Percentiles rank a stretch among this genome's conserved stretches.
phyloP scores from a whole-genome alignment of 768 basidiomycete species.

The Xerocomus brunneocitrinus region DNA sequence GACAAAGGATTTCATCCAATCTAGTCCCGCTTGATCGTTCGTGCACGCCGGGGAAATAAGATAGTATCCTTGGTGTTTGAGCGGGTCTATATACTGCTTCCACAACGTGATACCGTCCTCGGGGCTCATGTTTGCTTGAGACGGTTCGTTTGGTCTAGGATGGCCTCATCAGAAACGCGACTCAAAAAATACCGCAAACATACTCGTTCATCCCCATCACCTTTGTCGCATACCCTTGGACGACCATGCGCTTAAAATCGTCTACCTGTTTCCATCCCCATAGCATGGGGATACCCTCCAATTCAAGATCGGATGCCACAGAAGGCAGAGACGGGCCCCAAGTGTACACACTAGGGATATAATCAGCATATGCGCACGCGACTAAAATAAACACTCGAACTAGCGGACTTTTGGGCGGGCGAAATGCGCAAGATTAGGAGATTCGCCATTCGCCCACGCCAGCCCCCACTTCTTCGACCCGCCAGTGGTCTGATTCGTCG shows the following conservation, averaged over 20 bases:
- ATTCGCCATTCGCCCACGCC: constrained; percentile 61
- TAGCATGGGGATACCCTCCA: constrained; percentile 62
- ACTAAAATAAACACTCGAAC: constrained; percentile 31
- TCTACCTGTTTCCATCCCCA: constrained; percentile 57
- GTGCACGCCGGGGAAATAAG: constrained; percentile 70
- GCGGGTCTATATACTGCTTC: constrained; percentile 59
- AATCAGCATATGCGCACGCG: background rate
- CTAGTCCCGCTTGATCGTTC: constrained; percentile 53
- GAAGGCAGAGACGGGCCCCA: constrained; percentile 57
- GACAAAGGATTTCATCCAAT: constrained; percentile 65
- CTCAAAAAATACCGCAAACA: constrained; percentile 17
- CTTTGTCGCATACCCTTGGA: constrained; percentile 47
- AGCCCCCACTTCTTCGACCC: constrained; percentile 51
- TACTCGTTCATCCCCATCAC: constrained; percentile 81
- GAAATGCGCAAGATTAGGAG: constrained; percentile 47
- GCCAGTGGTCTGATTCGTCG: background rate
- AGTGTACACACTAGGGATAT: constrained; percentile 47
- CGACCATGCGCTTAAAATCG: constrained; percentile 45
- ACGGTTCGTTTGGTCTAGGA: constrained; percentile 60
- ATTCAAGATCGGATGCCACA: constrained; percentile 40
- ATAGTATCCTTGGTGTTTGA: constrained; percentile 53
- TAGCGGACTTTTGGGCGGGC: constrained; percentile 38
- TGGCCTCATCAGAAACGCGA: background rate
- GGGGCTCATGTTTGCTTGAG: constrained; percentile 63
- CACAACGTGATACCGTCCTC: constrained; percentile 52